Evolutionary conservation across 331 rosid species (phyloP), one percentile per base, ranked within the genome.

Genomic region (Malus hybrid): DNA sequence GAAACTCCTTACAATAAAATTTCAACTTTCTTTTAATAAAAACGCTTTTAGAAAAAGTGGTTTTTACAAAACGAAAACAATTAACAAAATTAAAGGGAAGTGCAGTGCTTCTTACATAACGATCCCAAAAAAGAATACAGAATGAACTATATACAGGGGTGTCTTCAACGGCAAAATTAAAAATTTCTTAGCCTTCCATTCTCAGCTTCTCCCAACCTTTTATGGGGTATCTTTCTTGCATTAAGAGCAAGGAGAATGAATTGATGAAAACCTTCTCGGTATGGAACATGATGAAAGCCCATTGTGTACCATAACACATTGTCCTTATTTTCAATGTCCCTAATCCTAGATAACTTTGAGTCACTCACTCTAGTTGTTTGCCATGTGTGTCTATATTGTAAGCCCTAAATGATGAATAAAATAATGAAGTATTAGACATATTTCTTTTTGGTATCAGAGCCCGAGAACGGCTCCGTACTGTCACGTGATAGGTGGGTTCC

Each of bases 271-370:
- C 84, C 96, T 67, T 89, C 90, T 28, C 84, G 90, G 62, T 73
- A 65, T n/a, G 91, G 91, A 7, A 80, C 86, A 44, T 90, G 95
- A 56, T 87, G 92, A 71, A 87, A 77, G 27, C 95, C 88, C 48
- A 81, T 50, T 9, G 87, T 87, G 57, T 84, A 83, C 95, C 92
- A 90, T 73, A 87, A 0, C 62, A 86, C 92, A 28, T 84, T 82
- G 74, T 87, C 95, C 77, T 83, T 86, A 76, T 87, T 86, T 79
- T 84, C 87, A 77, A 90, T 84, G 5, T 70, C n/a, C 71, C 88
- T 81, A 14, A 86, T 50, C 85, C 88, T 84, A 87, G 7, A 39
- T 39, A 16, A 50, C 56, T 70, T 83, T 0, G 69, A 44, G 36
- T 75, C 81, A 1, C 60, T 74, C 6, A 70, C 84, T 13, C 20